Base-by-base conservation (phyloP, 495 filamentous ascomycete species). In the Amphirosellinia nigrospora region DNA sequence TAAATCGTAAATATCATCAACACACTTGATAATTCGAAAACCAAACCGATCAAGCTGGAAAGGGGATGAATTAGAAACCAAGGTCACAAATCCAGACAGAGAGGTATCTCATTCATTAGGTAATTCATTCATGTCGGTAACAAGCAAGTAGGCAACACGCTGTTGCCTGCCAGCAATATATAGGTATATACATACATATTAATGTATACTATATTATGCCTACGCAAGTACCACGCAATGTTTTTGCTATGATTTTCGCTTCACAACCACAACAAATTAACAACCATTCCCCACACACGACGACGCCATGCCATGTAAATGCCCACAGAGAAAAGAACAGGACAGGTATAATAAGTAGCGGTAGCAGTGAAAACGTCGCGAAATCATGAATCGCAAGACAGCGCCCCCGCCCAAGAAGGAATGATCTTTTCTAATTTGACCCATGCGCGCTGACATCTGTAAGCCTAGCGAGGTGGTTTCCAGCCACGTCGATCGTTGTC, bases 241-340 rank as follows among this genome's bases (percentile, higher is more conserved):
- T 41, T 46, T 48, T 48, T 10, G 45, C 43, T n/a, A 0, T n/a
- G 34, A 3, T 36, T 36, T 52, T 30, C 16, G 13, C 48, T 52
- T 28, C 19, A 8, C 38, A 23, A 62, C 26, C 11, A 1, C 15
- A 50, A 19, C 30, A 64, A 46, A 46, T 9, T 28, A 53, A 53
- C 21, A 52, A 52, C 13, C 7, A 64, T 13, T 16, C 9, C 28
- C 15, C 13, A 15, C 43, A 48, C 26, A 64, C 41, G 9, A 60
- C 41, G 2, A 60, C 48, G 52, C 72, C 68, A 68, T 48, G 41
- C 69, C 66, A 68, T 72, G 70, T 55, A 59, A 55, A 65, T 64
- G 36, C 63, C 55, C 46, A 70, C 59, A 45, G 34, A 64, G 30
- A 1, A 26, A 30, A 26, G 36, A 36, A 58, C 30, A 58, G 32